phyloP scores from a whole-genome alignment of 2,329 filamentous ascomycete genomes.

The Periconia digitata region DNA sequence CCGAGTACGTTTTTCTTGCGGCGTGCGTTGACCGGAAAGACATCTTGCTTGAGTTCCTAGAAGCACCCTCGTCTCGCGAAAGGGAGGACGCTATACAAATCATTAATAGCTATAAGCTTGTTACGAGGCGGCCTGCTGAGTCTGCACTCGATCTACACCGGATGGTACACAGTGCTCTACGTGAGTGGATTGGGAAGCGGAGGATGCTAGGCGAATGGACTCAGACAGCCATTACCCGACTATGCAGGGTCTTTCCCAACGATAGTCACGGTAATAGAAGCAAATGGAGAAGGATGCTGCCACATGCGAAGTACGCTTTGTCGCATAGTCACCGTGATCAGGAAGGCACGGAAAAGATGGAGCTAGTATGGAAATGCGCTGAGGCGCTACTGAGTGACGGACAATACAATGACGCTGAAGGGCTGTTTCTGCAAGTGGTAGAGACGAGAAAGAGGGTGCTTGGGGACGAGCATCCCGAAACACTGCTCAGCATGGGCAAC shows the following conservation, averaged over 20 bases:
- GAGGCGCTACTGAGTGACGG: neutral
- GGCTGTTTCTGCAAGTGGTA: neutral
- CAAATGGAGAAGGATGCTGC: slow-evolving; percentile 22
- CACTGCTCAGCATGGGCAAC: slow-evolving; percentile 1
- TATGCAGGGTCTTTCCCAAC: slow-evolving; percentile 18
- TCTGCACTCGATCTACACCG: slow-evolving; percentile 14
- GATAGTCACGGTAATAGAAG: slow-evolving; percentile 16
- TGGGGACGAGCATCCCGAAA: neutral
- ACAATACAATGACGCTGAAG: neutral
- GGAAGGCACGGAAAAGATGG: neutral
- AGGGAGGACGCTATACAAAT: slow-evolving; percentile 14
- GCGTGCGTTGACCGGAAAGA: slow-evolving; percentile 38
- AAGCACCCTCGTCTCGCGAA: slow-evolving; percentile 8
- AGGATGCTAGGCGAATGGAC: slow-evolving; percentile 7
- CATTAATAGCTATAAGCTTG: slow-evolving; percentile 15
- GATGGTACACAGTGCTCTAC: slow-evolving; percentile 14
- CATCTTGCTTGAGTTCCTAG: slow-evolving; percentile 17
- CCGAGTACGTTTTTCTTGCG: slow-evolving; percentile 44
- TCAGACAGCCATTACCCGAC: slow-evolving; percentile 6
- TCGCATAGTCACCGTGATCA: slow-evolving; percentile 6
- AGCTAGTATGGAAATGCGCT: too few relatives aligned
- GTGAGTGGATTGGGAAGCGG: slow-evolving; percentile 9
- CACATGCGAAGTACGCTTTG: slow-evolving; percentile 17
- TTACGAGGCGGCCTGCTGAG: slow-evolving; percentile 12
- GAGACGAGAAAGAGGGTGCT: neutral